These are phyloP conservation scores for Hemisphaericaspora nanyangensis DNA, from an alignment of 805 yeast genomes.

Conservation along the genomic window DNA sequence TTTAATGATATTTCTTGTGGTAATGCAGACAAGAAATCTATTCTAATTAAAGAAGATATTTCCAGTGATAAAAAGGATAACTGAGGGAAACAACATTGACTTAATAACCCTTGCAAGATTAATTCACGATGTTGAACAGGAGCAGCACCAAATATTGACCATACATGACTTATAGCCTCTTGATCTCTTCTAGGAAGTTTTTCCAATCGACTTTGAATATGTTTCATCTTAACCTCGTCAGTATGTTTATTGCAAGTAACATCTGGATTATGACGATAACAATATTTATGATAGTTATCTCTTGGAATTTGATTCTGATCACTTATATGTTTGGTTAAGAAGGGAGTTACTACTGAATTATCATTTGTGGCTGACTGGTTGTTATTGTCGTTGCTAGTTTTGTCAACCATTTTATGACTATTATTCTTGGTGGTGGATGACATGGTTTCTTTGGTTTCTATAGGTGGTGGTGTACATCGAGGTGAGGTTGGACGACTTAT, in stretches of 20 bases:
- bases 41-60: constrained; percentile 72
- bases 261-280: constrained; percentile 93
- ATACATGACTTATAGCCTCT: constrained; percentile 73
- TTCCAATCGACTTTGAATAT: constrained; percentile 56
- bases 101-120: constrained; percentile 75
- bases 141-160: constrained; percentile 80
- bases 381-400: neutral
- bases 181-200: constrained; percentile 66
- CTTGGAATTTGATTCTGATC: constrained; percentile 41
- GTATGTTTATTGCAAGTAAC: constrained; percentile 66
- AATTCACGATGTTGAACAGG: constrained; percentile 66
- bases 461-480: neutral
- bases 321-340: constrained; percentile 36
- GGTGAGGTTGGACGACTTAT: no score
- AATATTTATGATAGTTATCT: constrained; percentile 63
- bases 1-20: constrained; percentile 85
- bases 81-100: constrained; percentile 95
- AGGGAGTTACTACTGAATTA: constrained; percentile 36
- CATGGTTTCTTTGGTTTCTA: no score
- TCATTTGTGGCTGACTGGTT: constrained; percentile 7
- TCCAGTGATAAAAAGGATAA: constrained; percentile 81
- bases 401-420: neutral
- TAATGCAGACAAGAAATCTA: constrained; percentile 81
- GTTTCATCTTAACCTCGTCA: constrained; percentile 60
- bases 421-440: neutral